Percentiles rank a stretch among this genome's conserved stretches.
Conservation (phyloP, 1,284 basidiomycete genomes). For the Pseudozyma hubeiensis region DNA sequence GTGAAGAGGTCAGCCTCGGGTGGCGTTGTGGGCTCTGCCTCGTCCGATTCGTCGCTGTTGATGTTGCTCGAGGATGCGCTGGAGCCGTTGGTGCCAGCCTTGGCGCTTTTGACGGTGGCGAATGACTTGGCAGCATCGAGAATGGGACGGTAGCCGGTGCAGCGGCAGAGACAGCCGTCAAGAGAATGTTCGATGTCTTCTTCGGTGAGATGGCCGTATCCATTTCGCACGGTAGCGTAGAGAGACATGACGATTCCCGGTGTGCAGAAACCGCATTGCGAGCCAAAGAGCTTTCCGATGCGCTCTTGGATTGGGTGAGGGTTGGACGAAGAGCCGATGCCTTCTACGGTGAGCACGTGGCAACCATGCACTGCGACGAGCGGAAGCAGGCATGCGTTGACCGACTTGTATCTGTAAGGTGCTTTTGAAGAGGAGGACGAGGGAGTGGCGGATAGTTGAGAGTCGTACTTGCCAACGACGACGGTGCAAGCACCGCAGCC, state of each 20-base stretch:
- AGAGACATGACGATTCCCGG: conserved; percentile 69
- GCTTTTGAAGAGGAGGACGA: conserved; percentile 20
- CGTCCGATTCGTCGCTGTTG: conserved; percentile 45
- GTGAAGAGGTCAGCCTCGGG: conserved; percentile 48
- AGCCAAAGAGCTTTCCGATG: conserved; percentile 66
- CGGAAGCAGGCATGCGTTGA: conserved; percentile 70
- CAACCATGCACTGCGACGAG: conserved; percentile 66
- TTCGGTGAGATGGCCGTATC: conserved; percentile 59
- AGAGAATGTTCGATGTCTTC: conserved; percentile 67
- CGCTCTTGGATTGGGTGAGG: conserved; percentile 69
- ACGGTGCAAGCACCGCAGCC: conserved; percentile 69
- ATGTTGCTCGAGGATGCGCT: conserved; percentile 3
- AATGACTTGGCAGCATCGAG: conserved; percentile 62
- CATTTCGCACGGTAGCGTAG: conserved; percentile 68
- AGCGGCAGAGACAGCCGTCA: conserved; percentile 69
- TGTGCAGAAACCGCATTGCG: conserved; percentile 68
- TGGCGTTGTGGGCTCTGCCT: conserved; percentile 38
- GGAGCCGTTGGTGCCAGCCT: conserved; percentile 7
- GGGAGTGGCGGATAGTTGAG: conserved; percentile 1
- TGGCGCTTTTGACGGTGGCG: conserved; percentile 47
- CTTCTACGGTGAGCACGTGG: conserved; percentile 69
- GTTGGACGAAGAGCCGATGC: conserved; percentile 65
- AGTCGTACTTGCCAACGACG: conserved; percentile 53
- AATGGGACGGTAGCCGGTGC: conserved; percentile 61
- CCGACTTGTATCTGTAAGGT: conserved; percentile 63